phyloP scores from a whole-genome alignment of 148 eudicot genomes.

The Agrostemma githago region DNA sequence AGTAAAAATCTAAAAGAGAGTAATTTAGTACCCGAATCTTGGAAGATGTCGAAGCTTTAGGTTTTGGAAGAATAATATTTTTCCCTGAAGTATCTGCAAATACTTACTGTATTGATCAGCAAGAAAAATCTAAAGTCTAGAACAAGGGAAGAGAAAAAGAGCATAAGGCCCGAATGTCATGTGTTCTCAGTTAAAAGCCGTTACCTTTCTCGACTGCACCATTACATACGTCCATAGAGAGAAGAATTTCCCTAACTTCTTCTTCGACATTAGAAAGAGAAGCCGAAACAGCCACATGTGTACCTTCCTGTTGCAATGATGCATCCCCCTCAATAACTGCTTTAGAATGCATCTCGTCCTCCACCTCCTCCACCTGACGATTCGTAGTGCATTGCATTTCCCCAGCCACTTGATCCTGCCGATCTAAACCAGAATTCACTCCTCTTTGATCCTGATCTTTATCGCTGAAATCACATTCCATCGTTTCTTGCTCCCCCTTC shows the following conservation, averaged over 20 bases:
- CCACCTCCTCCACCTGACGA: background rate
- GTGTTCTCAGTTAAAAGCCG: background rate
- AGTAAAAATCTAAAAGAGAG: background rate
- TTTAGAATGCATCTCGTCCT: background rate
- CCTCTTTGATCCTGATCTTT: background rate
- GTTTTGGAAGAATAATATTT: background rate
- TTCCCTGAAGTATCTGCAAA: slow-evolving; percentile 1
- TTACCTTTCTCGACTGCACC: slow-evolving; percentile 1
- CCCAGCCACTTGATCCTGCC: background rate
- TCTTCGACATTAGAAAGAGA: background rate
- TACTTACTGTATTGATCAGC: background rate
- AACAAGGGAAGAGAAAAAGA: background rate
- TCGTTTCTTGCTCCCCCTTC: background rate
- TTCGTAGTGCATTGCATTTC: background rate
- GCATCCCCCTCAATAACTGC: background rate
- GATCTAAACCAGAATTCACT: background rate
- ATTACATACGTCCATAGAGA: background rate
- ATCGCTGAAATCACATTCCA: background rate
- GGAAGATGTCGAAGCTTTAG: background rate
- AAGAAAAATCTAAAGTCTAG: background rate
- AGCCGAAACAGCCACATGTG: background rate
- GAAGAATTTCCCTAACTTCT: background rate
- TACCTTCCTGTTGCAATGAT: background rate
- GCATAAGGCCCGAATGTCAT: background rate
- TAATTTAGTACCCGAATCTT: background rate